Percentiles rank a stretch among this genome's conserved stretches.
phyloP scores from a whole-genome alignment of 768 basidiomycete genomes.

The Pisolithus albus region DNA sequence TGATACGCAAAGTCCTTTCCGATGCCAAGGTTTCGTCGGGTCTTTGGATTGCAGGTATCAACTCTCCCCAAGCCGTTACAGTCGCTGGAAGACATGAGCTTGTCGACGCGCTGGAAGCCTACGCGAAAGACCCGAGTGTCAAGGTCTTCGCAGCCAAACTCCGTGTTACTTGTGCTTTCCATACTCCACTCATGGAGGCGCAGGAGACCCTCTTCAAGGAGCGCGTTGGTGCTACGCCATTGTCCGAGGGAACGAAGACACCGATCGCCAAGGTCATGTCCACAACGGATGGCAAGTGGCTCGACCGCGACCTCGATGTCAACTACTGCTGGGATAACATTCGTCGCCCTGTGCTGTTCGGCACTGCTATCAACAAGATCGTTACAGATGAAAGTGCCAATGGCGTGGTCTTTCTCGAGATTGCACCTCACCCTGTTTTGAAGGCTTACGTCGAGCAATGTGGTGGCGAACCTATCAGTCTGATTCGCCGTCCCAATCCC shows the following conservation, averaged over 20 bases:
- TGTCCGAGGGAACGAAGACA: slow-evolving; percentile 14
- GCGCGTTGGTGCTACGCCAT: slow-evolving; percentile 12
- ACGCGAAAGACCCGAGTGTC: slow-evolving; percentile 21
- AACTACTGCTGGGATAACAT: slow-evolving; percentile 33
- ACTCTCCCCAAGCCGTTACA: slow-evolving; percentile 32
- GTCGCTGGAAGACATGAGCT: slow-evolving; percentile 27
- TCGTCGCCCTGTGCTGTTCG: slow-evolving; percentile 29
- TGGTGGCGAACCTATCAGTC: slow-evolving; percentile 23
- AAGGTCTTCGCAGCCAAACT: slow-evolving; percentile 25
- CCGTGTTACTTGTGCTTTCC: slow-evolving; percentile 29
- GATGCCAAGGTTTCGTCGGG: slow-evolving; percentile 19
- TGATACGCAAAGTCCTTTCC: slow-evolving; percentile 29
- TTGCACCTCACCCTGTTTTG: slow-evolving; percentile 30
- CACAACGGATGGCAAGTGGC: slow-evolving; percentile 28
- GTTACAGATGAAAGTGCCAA: slow-evolving; percentile 24
- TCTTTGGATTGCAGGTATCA: slow-evolving; percentile 31
- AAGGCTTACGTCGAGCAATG: slow-evolving; percentile 30
- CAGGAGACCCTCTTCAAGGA: slow-evolving; percentile 28
- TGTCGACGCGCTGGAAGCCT: slow-evolving; percentile 24
- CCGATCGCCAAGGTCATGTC: slow-evolving; percentile 27
- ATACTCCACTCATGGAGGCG: slow-evolving; percentile 29
- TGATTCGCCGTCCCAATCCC: slow-evolving; percentile 28
- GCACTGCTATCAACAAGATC: slow-evolving; percentile 27
- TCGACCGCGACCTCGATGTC: slow-evolving; percentile 20
- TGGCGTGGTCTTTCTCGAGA: slow-evolving; percentile 25